These are phyloP conservation scores for Claviceps pazoutovae DNA, from an alignment of 2,329 filamentous ascomycete genomes.

Conservation along the genomic window DNA sequence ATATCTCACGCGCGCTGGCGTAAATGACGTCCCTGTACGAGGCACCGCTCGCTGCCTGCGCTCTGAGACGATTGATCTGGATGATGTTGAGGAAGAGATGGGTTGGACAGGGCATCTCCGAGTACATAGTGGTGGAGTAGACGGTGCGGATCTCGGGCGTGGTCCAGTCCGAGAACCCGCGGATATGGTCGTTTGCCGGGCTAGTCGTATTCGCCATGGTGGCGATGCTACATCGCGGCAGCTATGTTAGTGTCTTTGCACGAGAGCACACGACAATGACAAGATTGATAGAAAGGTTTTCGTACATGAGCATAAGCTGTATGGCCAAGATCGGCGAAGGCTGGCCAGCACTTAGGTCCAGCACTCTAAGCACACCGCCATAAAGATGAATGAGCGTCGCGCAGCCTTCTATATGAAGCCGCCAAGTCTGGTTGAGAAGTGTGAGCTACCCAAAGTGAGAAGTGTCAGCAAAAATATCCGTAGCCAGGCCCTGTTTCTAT, in stretches of 20 bases:
- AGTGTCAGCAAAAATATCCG: neutral
- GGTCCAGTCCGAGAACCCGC: slow-evolving; percentile 1
- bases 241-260: neutral
- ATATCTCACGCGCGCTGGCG: neutral
- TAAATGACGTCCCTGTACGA: neutral
- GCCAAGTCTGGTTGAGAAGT: slow-evolving; percentile 3
- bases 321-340: slow-evolving; percentile 4
- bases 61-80: slow-evolving; percentile 1
- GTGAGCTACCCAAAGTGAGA: neutral
- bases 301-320: slow-evolving; percentile 4
- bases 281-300: neutral
- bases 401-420: slow-evolving; percentile 3
- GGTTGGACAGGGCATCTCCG: slow-evolving; percentile 4
- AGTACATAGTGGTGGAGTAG: slow-evolving; percentile 2
- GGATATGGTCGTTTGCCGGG: slow-evolving; percentile 3
- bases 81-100: slow-evolving; percentile 3
- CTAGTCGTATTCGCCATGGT: slow-evolving; percentile 4
- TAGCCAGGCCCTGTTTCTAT: too few relatives aligned
- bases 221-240: neutral
- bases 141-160: neutral
- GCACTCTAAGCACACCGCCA: slow-evolving; percentile 1
- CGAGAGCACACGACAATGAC: too few relatives aligned
- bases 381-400: slow-evolving; percentile 2
- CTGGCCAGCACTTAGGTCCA: slow-evolving; percentile 1
- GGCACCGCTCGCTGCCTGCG: neutral